A percentile compares a stretch with the other conserved stretches of the same genome.
Conservation (phyloP, 805 yeast species). For the Pachysolen tannophilus region DNA sequence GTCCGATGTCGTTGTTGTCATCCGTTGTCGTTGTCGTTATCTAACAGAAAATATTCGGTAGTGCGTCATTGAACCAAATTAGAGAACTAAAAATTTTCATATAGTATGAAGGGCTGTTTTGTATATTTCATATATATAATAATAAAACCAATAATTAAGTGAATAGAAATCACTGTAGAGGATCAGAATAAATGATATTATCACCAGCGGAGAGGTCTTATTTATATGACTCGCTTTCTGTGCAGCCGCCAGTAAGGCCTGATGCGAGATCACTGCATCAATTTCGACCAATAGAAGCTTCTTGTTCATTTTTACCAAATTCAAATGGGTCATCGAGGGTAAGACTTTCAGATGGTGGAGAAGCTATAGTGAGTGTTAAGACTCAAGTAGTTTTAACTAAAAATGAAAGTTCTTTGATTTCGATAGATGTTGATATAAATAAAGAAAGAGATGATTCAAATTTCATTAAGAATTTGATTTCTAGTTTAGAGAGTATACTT, state of each 20-base stretch:
- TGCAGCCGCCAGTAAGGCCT: conserved; percentile 63
- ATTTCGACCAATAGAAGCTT: conserved; percentile 81
- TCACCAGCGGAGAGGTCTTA: conserved; percentile 75
- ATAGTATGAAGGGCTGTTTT: too few species aligned
- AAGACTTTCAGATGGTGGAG: conserved; percentile 82
- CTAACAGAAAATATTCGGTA: too few species aligned
- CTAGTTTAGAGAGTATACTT: conserved; percentile 49
- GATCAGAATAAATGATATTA: conserved; percentile 63
- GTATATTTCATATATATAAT: too few species aligned
- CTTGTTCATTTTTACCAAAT: conserved; percentile 70
- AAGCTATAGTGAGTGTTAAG: conserved; percentile 87
- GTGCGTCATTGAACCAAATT: too few species aligned
- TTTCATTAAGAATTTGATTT: conserved; percentile 53
- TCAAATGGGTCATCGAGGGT: conserved; percentile 92
- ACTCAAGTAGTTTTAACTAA: conserved; percentile 54
- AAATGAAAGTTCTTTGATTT: conserved; percentile 30
- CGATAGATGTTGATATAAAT: conserved; percentile 74
- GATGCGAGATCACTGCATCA: conserved; percentile 74
- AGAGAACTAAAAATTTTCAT: too few species aligned
- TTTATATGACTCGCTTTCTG: conserved; percentile 61
- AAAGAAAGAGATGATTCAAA: conserved; percentile 77
- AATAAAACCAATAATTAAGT: too few species aligned
- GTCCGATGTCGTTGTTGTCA: too few species aligned
- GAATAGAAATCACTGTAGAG: too few species aligned
- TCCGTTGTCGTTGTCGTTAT: too few species aligned